These are phyloP conservation scores for Fusarium irregulare DNA, from an alignment of 2,329 filamentous ascomycete species.

Conservation along the genomic window DNA sequence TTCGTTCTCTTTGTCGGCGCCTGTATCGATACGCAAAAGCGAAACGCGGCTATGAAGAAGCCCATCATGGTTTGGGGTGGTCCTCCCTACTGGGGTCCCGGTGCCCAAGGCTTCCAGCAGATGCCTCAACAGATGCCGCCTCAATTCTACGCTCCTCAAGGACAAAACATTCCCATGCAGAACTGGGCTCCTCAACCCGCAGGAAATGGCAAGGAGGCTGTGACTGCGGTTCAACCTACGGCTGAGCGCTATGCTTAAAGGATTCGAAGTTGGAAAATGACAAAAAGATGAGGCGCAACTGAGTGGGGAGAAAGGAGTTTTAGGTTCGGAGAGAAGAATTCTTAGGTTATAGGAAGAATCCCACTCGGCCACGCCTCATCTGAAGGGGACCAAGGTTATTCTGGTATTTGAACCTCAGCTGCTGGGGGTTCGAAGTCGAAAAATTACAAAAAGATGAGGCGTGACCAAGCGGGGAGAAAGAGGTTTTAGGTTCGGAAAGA, in stretches of 20 bases:
- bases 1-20: slow-evolving; percentile 55
- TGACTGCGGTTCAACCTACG: slow-evolving; percentile 3
- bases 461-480: neutral
- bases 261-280: neutral
- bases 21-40: slow-evolving; percentile 53
- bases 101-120: slow-evolving; percentile 49
- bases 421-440: neutral
- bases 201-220: slow-evolving; percentile 26
- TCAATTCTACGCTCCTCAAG: slow-evolving; percentile 22
- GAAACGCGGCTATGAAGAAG: slow-evolving; percentile 43
- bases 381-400: no score
- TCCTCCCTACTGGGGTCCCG: slow-evolving; percentile 47
- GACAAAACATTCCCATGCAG: slow-evolving; percentile 40
- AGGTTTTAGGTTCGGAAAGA: neutral
- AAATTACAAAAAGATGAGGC: neutral
- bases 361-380: neutral
- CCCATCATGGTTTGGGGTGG: slow-evolving; percentile 44
- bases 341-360: neutral
- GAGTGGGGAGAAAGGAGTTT: neutral
- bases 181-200: slow-evolving; percentile 11
- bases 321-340: neutral
- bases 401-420: no score
- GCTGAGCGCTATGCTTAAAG: slow-evolving; percentile 27
- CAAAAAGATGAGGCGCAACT: neutral
- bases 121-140: slow-evolving; percentile 34